Evolutionary conservation across 225 moss, liverwort and hornwort species (phyloP), one percentile per base, ranked within the genome.

Genomic region (Neckera pumila): DNA sequence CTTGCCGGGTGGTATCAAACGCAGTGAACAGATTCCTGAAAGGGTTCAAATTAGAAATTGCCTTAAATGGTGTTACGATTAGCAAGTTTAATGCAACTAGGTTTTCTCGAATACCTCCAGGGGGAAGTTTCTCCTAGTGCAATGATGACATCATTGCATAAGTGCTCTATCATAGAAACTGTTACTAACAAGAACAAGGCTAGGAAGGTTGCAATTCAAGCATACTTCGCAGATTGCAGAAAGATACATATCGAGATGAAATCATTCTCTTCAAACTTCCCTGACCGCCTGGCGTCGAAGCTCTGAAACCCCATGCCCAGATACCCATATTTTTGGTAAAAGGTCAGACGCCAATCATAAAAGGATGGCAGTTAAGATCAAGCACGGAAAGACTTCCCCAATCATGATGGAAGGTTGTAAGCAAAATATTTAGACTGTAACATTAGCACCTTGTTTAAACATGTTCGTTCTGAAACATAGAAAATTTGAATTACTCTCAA

Each of bases 171-270:
- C 17, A 34, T 63, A 33, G 15, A 77, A 27, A 67, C 62, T 61
- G 47, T 33, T 71, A 60, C 30, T 30, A 66, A 69, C 10, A 87
- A 87, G 80, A 53, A 76, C 76, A 86, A 85, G 66, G 30, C 73
- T 33, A 40, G 53, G n/a, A 57, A 58, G 81, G 63, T n/a, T 28
- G 61, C 17, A 81, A 22, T 81, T 76, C 84, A 87, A 75, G 87
- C 93, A 86, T 91, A 97, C 98, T 93, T 93, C 67, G 98, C 95
- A 62, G 98, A 98, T 86, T 97, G 96, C n/a, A 98, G 93, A 90
- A 98, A 98, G 85, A 97, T 97, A 81, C 98, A 98, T 69, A 97
- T 88, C 4, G 96, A 95, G 91, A 98, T 98, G 82, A 92, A 98
- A 72, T 94, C 93, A 83, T 95, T 93, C 63, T 92, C 90, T 88